These are phyloP conservation scores for Tuber microsphaerosporum DNA, from an alignment of 495 filamentous ascomycete genomes.

Conservation along the genomic window DNA sequence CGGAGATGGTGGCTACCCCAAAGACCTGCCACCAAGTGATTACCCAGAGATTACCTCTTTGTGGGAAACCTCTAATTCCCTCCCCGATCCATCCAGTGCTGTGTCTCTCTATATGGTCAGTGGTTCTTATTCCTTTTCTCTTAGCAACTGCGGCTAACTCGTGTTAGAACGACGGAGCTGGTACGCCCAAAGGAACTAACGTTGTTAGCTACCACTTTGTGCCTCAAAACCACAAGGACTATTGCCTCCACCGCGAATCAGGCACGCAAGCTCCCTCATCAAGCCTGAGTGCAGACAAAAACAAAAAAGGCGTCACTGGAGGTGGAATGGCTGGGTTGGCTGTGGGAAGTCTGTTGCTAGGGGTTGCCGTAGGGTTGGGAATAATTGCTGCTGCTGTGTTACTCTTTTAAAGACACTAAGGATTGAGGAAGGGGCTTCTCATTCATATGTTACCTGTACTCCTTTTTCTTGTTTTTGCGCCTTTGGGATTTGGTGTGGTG, in stretches of 20 bases:
- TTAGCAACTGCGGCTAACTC: background rate
- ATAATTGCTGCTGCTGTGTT: constrained; percentile 28
- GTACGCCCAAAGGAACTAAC: constrained; percentile 21
- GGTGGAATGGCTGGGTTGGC: constrained; percentile 18
- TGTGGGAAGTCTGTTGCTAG: constrained; percentile 23
- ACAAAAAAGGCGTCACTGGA: constrained; percentile 6
- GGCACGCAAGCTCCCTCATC: background rate
- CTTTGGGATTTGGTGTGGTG: background rate
- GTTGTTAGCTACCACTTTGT: constrained; percentile 21
- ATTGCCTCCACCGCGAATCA: constrained; percentile 9
- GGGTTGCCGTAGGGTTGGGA: constrained; percentile 20
- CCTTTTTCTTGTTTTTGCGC: background rate
- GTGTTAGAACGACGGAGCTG: constrained; percentile 22
- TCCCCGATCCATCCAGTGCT: constrained; percentile 67
- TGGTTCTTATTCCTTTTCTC: background rate
- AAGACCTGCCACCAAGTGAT: constrained; percentile 54
- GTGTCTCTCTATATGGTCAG: constrained; percentile 44
- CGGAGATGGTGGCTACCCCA: constrained; percentile 71
- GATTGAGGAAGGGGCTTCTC: background rate
- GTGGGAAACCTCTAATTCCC: constrained; percentile 66
- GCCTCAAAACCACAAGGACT: constrained; percentile 8
- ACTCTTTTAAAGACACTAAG: constrained; percentile 18
- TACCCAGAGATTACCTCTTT: constrained; percentile 63
- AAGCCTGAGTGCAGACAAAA: background rate
- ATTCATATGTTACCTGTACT: background rate